These are phyloP conservation scores for Trichopus zeylanicus DNA, from an alignment of 116 monocot species.

Conservation along the genomic window DNA sequence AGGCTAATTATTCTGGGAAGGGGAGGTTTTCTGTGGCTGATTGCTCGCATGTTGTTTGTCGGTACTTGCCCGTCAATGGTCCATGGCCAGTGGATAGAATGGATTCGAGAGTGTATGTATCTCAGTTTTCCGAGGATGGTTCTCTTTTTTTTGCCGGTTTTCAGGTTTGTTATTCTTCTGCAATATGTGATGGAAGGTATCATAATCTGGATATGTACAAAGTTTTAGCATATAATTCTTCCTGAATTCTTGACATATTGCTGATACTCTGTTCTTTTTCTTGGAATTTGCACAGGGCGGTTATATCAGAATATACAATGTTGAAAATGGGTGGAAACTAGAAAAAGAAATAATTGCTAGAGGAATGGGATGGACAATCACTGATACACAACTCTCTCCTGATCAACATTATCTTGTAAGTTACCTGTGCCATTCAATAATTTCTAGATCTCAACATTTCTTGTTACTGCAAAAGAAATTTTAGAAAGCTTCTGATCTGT, in stretches of 20 bases:
- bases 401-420: constrained; percentile 71
- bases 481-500: too few relatives aligned
- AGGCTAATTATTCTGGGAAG: constrained; percentile 50
- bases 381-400: constrained; percentile 85
- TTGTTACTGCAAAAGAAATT: too few relatives aligned
- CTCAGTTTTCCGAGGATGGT: constrained; percentile 85
- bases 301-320: constrained; percentile 78
- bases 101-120: constrained; percentile 75
- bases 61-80: constrained; percentile 59
- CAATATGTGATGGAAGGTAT: too few relatives aligned
- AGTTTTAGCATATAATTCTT: too few relatives aligned
- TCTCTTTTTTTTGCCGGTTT: constrained; percentile 75
- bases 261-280: neutral
- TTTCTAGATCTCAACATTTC: too few relatives aligned
- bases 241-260: neutral
- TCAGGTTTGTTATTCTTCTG: constrained; percentile 45
- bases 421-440: too few relatives aligned
- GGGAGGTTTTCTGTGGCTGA: constrained; percentile 67
- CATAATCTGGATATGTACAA: too few relatives aligned
- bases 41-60: constrained; percentile 53
- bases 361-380: constrained; percentile 83
- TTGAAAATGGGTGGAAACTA: constrained; percentile 72
- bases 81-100: constrained; percentile 57
- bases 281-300: constrained; percentile 43
- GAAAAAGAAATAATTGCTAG: constrained; percentile 71